phyloP scores from a whole-genome alignment of 305 asterid genomes.

The Fraxinus sp. region DNA sequence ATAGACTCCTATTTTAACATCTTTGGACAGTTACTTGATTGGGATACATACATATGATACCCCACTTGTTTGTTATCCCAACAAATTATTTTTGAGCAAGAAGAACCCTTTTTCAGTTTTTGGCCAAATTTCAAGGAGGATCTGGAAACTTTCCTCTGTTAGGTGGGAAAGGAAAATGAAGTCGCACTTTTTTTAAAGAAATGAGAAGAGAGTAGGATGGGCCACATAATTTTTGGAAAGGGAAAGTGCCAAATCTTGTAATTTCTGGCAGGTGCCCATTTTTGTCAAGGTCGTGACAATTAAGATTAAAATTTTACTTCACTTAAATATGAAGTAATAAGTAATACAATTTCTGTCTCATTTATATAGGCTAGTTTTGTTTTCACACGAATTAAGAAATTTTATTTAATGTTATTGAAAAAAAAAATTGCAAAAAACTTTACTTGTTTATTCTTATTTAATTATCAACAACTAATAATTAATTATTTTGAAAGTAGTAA shows the following conservation, averaged over 20 bases:
- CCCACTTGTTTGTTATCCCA: background rate
- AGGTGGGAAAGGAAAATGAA: background rate
- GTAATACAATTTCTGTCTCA: too few relatives aligned
- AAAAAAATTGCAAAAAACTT: too few relatives aligned
- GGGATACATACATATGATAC: background rate
- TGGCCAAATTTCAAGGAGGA: background rate
- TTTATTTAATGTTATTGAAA: too few relatives aligned
- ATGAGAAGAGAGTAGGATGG: background rate
- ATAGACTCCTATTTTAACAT: background rate
- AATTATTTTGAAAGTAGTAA: too few relatives aligned
- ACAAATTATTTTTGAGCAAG: background rate
- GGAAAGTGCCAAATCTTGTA: background rate
- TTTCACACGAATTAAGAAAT: too few relatives aligned
- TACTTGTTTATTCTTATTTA: too few relatives aligned
- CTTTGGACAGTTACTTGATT: background rate
- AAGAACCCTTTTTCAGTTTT: background rate
- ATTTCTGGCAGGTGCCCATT: background rate
- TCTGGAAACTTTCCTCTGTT: background rate
- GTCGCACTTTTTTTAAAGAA: background rate
- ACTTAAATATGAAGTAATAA: too few relatives aligned
- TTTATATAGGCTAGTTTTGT: too few relatives aligned
- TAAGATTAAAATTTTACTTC: too few relatives aligned
- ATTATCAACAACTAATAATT: too few relatives aligned
- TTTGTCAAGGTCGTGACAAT: too few relatives aligned
- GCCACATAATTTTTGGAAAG: background rate